Percentiles rank a stretch among this genome's conserved stretches.
These are phyloP conservation scores for Elongisporangium senticosum DNA, from an alignment of 352 stramenopile species.

Conservation along the genomic window DNA sequence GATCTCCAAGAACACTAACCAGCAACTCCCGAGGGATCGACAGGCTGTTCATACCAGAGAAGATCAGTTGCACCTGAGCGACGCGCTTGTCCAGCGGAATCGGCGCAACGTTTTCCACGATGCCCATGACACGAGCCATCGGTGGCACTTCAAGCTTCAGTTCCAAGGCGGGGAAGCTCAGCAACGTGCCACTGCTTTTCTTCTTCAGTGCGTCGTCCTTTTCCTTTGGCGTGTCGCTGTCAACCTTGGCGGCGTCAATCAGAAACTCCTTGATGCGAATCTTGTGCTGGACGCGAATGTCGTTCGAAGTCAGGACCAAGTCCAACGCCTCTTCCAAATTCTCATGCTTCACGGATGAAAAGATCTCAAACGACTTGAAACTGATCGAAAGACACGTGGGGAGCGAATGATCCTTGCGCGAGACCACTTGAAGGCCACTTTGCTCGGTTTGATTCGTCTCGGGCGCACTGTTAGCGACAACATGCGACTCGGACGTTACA, in stretches of 20 bases:
- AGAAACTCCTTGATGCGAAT: conserved; percentile 43
- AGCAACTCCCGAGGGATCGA: conserved; percentile 38
- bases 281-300: conserved; percentile 44
- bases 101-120: conserved; percentile 52
- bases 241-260: conserved; percentile 31
- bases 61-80: conserved; percentile 33
- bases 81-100: conserved; percentile 39
- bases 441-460: conserved; percentile 10
- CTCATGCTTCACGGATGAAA: conserved; percentile 42
- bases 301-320: conserved; percentile 38
- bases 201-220: conserved; percentile 25
- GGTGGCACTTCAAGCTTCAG: conserved; percentile 48
- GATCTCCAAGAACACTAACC: conserved; percentile 37
- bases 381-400: conserved; percentile 31
- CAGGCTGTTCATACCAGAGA: conserved; percentile 29
- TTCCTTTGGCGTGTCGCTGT: conserved; percentile 8
- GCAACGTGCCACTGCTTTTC: conserved; percentile 18
- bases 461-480: conserved; percentile 13
- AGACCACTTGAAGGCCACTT: conserved; percentile 3
- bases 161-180: conserved; percentile 33
- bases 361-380: conserved; percentile 30
- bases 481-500: conserved; percentile 23
- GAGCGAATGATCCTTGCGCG: conserved; percentile 15
- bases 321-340: conserved; percentile 34
- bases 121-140: conserved; percentile 43